These are phyloP conservation scores for Chlorella sp. DNA, from an alignment of 139 green algal species.

Conservation along the genomic window DNA sequence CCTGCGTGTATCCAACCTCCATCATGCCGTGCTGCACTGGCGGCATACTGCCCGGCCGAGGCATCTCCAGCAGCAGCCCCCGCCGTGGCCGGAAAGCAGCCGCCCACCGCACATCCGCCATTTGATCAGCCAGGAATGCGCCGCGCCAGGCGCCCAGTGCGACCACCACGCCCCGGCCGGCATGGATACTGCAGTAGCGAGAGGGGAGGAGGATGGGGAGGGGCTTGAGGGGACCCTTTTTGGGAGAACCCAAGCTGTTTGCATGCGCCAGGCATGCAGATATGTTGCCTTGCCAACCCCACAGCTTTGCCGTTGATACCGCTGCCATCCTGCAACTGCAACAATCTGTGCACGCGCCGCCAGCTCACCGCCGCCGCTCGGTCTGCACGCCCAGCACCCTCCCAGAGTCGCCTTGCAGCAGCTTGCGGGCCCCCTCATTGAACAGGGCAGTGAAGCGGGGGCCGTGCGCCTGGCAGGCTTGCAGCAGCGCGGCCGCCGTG, in stretches of 20 bases:
- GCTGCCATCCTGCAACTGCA: not conserved
- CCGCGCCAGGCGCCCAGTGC: constrained; percentile 76
- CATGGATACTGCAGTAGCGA: not conserved
- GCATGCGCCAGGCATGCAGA: too few relatives aligned
- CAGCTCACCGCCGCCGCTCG: constrained; percentile 30
- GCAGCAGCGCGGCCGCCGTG: constrained; percentile 59
- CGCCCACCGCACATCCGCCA: constrained; percentile 49
- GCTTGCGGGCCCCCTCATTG: not conserved
- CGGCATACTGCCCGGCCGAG: constrained; percentile 56
- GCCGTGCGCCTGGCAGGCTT: constrained; percentile 39
- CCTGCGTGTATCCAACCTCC: constrained; percentile 57
- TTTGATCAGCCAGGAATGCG: constrained; percentile 30
- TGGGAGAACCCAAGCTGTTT: too few relatives aligned
- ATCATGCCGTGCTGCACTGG: constrained; percentile 69
- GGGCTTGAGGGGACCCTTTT: too few relatives aligned
- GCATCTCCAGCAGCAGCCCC: constrained; percentile 76
- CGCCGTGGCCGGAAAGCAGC: constrained; percentile 60
- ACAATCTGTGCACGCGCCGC: not conserved
- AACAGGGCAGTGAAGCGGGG: constrained; percentile 36
- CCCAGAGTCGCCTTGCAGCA: not conserved
- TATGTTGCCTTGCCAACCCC: too few relatives aligned
- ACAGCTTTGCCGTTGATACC: too few relatives aligned
- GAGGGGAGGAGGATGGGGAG: not conserved
- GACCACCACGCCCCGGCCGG: constrained; percentile 56
- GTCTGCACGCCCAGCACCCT: constrained; percentile 25